Conservation (phyloP, 2,329 filamentous ascomycete species). For the Sphaceloma murrayae region DNA sequence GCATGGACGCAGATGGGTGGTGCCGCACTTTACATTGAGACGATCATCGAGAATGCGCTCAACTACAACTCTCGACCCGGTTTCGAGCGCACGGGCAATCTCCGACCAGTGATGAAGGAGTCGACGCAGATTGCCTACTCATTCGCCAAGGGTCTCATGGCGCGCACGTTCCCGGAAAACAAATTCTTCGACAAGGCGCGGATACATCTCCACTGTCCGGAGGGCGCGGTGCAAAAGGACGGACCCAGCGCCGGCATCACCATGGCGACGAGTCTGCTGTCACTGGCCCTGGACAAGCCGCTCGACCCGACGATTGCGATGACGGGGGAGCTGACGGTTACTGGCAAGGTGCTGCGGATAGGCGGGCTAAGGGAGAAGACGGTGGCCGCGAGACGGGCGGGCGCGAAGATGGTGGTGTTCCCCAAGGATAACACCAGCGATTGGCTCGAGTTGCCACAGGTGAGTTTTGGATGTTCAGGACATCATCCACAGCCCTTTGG, state of each 20-base stretch:
- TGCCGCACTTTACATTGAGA: slow-evolving; percentile 93
- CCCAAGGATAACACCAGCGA: slow-evolving; percentile 91
- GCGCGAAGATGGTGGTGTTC: slow-evolving; percentile 89
- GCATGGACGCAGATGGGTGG: slow-evolving; percentile 98
- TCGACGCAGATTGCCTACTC: slow-evolving; percentile 92
- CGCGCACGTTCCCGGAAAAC: slow-evolving; percentile 76
- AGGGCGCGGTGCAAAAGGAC: slow-evolving; percentile 93
- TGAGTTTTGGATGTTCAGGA: slow-evolving; percentile 44
- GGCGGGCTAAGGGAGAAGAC: slow-evolving; percentile 95
- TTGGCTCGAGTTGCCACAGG: slow-evolving; percentile 94
- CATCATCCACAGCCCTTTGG: too few species aligned
- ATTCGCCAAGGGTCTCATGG: slow-evolving; percentile 84
- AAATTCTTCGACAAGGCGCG: slow-evolving; percentile 93
- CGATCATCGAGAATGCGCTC: slow-evolving; percentile 79
- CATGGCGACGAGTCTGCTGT: slow-evolving; percentile 90
- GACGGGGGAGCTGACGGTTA: slow-evolving; percentile 95
- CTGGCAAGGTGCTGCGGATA: slow-evolving; percentile 90
- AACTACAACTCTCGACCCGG: slow-evolving; percentile 63
- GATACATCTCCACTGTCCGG: slow-evolving; percentile 91
- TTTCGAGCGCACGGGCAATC: slow-evolving; percentile 85
- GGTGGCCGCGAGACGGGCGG: slow-evolving; percentile 82
- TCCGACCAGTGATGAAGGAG: slow-evolving; percentile 97
- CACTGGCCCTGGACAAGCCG: slow-evolving; percentile 66
- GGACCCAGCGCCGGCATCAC: slow-evolving; percentile 75
- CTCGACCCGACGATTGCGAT: slow-evolving; percentile 86